Conservation (phyloP, 2,329 filamentous ascomycete species). For the Botrytis fragariae region DNA sequence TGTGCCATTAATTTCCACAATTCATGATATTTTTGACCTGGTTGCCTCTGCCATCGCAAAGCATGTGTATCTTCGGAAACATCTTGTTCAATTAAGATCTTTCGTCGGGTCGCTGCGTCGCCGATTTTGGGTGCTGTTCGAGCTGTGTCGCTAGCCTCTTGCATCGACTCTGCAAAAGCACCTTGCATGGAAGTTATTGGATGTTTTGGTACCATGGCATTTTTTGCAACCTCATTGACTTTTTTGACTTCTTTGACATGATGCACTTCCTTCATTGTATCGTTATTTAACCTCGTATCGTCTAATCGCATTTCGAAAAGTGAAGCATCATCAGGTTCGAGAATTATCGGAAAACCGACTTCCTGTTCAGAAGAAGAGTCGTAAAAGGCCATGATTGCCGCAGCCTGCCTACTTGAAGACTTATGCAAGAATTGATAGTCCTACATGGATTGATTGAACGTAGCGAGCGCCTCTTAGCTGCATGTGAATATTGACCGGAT, state of each 20-base stretch:
- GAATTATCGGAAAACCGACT: conserved; percentile 27
- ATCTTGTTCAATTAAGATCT: conserved; percentile 64
- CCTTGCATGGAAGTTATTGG: conserved; percentile 75
- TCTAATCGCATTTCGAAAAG: conserved; percentile 15
- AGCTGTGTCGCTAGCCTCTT: conserved; percentile 60
- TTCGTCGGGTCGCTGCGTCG: conserved; percentile 61
- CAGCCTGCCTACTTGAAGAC: conserved; percentile 13
- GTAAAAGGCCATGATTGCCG: conserved; percentile 26
- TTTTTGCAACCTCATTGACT: conserved; percentile 3
- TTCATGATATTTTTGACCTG: conserved; percentile 78
- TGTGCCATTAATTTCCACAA: conserved; percentile 88
- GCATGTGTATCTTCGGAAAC: conserved; percentile 70
- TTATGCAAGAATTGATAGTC: conserved; percentile 19
- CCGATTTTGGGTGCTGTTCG: conserved; percentile 52
- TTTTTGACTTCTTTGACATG: neutral
- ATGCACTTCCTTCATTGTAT: conserved; percentile 34
- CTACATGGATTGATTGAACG: conserved; percentile 17
- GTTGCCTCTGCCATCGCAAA: conserved; percentile 71
- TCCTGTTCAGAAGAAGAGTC: conserved; percentile 26
- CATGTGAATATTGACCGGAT: conserved; percentile 18
- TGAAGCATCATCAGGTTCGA: conserved; percentile 26
- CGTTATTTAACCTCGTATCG: conserved; percentile 23
- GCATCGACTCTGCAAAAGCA: conserved; percentile 78
- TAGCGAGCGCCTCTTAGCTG: conserved; percentile 8
- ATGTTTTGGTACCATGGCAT: conserved; percentile 50